Conservation (phyloP, 345 rosid genomes). For the Lumnitzera littorea region DNA sequence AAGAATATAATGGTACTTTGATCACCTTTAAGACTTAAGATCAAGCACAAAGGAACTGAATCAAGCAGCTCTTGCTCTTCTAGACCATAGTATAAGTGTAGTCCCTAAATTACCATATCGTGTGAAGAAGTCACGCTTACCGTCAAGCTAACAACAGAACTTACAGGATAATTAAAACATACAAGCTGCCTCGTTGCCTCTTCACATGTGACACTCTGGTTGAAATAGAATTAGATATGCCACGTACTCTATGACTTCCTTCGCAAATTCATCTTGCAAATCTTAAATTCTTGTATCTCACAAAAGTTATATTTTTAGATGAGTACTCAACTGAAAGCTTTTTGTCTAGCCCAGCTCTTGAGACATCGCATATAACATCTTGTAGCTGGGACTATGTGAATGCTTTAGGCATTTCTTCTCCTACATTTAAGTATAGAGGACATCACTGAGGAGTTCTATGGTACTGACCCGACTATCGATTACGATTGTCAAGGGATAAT, state of each 20-base stretch:
- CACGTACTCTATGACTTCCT: background rate
- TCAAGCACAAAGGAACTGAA: too few species aligned
- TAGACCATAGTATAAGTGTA: too few species aligned
- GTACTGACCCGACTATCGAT: background rate
- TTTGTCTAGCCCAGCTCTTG: slow-evolving; percentile 1
- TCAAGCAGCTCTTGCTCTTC: too few species aligned
- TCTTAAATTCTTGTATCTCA: slow-evolving; percentile 5
- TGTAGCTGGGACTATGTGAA: slow-evolving; percentile 2
- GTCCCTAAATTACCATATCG: too few species aligned
- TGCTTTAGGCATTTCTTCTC: background rate
- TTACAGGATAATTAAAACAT: background rate
- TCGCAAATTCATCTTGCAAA: background rate
- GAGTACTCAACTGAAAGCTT: background rate
- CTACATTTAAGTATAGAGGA: background rate
- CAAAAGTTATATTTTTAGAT: background rate
- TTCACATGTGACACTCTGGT: background rate
- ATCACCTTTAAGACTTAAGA: too few species aligned
- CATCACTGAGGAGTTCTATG: background rate
- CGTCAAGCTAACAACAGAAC: too few species aligned
- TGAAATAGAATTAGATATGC: background rate
- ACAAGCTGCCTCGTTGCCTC: background rate
- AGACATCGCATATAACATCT: background rate
- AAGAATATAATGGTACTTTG: too few species aligned
- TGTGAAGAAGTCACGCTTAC: too few species aligned
- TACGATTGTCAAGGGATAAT: background rate